Percentiles rank a stretch among this genome's conserved stretches.
phyloP scores from a whole-genome alignment of 495 filamentous ascomycete species.

The Schizothecium vesticola region DNA sequence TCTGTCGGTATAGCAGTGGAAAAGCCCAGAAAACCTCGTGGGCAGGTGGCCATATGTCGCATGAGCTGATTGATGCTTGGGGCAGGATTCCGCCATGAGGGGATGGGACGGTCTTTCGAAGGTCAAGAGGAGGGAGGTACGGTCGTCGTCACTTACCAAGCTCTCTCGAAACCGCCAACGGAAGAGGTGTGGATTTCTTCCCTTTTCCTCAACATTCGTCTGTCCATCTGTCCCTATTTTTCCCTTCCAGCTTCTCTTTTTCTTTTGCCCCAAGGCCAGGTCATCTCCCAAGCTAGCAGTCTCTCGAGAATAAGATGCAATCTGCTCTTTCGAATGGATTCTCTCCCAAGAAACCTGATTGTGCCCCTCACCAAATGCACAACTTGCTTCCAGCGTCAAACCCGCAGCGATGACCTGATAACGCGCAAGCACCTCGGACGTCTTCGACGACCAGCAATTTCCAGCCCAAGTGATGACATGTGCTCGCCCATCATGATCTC shows the following conservation, averaged over 20 bases:
- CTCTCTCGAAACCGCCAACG: background rate
- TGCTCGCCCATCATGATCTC: background rate
- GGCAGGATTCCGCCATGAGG: background rate
- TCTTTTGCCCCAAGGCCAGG: background rate
- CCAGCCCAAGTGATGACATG: background rate
- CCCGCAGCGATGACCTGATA: background rate
- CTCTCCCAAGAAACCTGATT: background rate
- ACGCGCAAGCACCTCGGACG: background rate
- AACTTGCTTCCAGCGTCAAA: background rate
- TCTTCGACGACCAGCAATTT: background rate
- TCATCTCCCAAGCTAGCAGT: background rate
- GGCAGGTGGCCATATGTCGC: too few relatives aligned
- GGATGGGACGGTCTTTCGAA: background rate
- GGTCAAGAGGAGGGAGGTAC: background rate
- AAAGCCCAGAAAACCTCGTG: background rate
- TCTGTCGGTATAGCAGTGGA: background rate
- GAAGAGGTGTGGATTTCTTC: background rate
- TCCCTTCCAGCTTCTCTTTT: background rate
- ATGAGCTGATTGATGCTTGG: background rate
- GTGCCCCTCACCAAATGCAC: background rate
- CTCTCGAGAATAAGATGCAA: background rate
- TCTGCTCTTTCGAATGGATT: background rate
- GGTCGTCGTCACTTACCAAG: background rate
- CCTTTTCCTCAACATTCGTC: background rate
- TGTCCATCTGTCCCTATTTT: background rate